A percentile compares a stretch with the other conserved stretches of the same genome.
Conservation (phyloP, 805 yeast genomes). For the Candida lessepsii region DNA sequence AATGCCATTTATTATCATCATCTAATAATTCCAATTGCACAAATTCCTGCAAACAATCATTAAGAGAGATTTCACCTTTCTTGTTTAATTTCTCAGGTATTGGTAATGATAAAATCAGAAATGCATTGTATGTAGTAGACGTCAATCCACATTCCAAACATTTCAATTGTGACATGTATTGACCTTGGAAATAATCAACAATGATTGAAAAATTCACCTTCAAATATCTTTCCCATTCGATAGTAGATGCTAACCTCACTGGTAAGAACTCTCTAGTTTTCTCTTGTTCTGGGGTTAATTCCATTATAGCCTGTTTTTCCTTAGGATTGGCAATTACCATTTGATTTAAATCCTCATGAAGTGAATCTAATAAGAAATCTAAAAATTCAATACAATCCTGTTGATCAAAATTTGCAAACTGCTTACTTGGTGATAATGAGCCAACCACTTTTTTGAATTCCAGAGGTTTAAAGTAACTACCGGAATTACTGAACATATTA, state of each 20-base stretch:
- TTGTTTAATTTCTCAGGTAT: conserved; percentile 51
- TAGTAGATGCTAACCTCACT: conserved; percentile 75
- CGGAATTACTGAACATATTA: conserved; percentile 50
- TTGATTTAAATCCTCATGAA: conserved; percentile 84
- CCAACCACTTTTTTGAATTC: conserved; percentile 70
- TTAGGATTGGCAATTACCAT: conserved; percentile 33
- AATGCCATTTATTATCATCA: conserved; percentile 80
- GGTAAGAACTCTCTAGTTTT: conserved; percentile 67
- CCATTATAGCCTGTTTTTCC: conserved; percentile 43
- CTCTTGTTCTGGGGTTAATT: conserved; percentile 61
- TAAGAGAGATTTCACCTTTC: conserved; percentile 33
- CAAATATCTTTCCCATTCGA: conserved; percentile 90
- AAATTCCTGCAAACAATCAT: conserved; percentile 75
- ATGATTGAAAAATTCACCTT: conserved; percentile 75
- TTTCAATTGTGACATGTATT: conserved; percentile 71
- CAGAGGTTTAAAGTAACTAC: conserved; percentile 53
- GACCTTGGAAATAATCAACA: conserved; percentile 86
- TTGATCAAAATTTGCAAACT: conserved; percentile 67
- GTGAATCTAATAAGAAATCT: conserved; percentile 67
- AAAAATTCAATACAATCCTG: conserved; percentile 86
- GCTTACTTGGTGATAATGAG: conserved; percentile 53
- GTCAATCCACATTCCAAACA: conserved; percentile 73
- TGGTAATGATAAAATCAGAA: conserved; percentile 76
- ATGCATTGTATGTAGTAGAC: conserved; percentile 84
- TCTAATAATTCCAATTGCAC: conserved; percentile 71